Percentiles rank a stretch among this genome's conserved stretches.
Evolutionary conservation across 345 rosid genomes (phyloP).

Genomic region (Mangifera indica): DNA sequence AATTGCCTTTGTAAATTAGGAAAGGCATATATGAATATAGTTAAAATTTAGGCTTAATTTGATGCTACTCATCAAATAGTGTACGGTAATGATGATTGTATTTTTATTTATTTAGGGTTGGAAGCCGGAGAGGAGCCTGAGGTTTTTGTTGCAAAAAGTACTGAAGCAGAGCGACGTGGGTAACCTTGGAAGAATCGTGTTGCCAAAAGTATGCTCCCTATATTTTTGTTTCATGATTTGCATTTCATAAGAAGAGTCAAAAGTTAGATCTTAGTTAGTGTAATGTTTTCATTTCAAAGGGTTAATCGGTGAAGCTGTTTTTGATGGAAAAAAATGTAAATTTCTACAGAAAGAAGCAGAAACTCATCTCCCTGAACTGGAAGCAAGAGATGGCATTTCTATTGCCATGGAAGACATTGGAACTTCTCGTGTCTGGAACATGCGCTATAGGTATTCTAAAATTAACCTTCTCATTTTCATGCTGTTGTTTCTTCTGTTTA

Average conservation of each 20-base stretch:
- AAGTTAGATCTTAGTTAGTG: too few relatives aligned
- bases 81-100: too few relatives aligned
- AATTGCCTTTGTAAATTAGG: too few relatives aligned
- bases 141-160: constrained; percentile 92
- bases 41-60: too few relatives aligned
- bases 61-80: too few relatives aligned
- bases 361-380: constrained; percentile 90
- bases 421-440: constrained; percentile 95
- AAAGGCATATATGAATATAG: too few relatives aligned
- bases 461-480: neutral
- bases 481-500: neutral
- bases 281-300: too few relatives aligned
- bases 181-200: constrained; percentile 89
- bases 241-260: neutral
- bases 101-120: constrained; percentile 64
- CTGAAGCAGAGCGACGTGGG: constrained; percentile 99
- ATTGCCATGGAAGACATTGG: constrained; percentile 98
- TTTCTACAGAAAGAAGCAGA: constrained; percentile 85
- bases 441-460: constrained; percentile 80
- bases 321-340: neutral
- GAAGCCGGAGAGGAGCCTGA: constrained; percentile 89
- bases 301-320: too few relatives aligned
- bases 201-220: constrained; percentile 60
- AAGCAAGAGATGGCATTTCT: constrained; percentile 94
- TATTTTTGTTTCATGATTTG: neutral